Evolutionary conservation across 129 eudicot genomes (phyloP).

Genomic region (Rutidosis leptorrhynchoides): DNA sequence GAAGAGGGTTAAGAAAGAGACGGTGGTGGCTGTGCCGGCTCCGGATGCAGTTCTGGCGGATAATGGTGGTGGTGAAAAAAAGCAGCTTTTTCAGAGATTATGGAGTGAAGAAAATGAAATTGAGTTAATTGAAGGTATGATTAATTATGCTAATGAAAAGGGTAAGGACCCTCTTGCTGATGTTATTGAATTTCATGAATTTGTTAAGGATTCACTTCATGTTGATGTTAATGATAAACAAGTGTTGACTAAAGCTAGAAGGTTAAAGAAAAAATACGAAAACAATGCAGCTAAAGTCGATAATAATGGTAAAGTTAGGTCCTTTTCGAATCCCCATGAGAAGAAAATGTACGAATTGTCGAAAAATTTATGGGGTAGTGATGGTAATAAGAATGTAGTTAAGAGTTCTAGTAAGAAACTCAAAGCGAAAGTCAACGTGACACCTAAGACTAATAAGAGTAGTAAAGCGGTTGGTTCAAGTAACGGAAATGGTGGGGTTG

Average conservation of each 20-base stretch:
- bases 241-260: slow-evolving; percentile 45
- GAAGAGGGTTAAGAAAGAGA: slow-evolving; percentile 42
- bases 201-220: slow-evolving; percentile 57
- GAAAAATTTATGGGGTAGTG: slow-evolving; percentile 52
- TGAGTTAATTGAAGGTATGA: slow-evolving; percentile 61
- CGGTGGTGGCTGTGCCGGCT: slow-evolving; percentile 30
- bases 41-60: slow-evolving; percentile 27
- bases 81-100: slow-evolving; percentile 54
- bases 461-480: slow-evolving; percentile 13
- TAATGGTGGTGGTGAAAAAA: slow-evolving; percentile 25
- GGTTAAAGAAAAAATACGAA: slow-evolving; percentile 50
- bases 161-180: slow-evolving; percentile 50
- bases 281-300: slow-evolving; percentile 31
- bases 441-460: slow-evolving; percentile 22
- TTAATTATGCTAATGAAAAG: slow-evolving; percentile 38
- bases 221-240: slow-evolving; percentile 54
- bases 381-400: slow-evolving; percentile 5
- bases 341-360: slow-evolving; percentile 48
- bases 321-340: slow-evolving; percentile 57
- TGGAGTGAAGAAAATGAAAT: slow-evolving; percentile 79
- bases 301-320: slow-evolving; percentile 35
- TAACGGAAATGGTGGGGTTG: slow-evolving; percentile 23
- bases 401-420: slow-evolving; percentile 18
- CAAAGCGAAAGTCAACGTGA: slow-evolving; percentile 31
- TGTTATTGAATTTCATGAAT: slow-evolving; percentile 46